Percentiles rank a stretch among this genome's conserved stretches.
Conservation (phyloP, 1,284 basidiomycete species). For the Ustilago loliicola region DNA sequence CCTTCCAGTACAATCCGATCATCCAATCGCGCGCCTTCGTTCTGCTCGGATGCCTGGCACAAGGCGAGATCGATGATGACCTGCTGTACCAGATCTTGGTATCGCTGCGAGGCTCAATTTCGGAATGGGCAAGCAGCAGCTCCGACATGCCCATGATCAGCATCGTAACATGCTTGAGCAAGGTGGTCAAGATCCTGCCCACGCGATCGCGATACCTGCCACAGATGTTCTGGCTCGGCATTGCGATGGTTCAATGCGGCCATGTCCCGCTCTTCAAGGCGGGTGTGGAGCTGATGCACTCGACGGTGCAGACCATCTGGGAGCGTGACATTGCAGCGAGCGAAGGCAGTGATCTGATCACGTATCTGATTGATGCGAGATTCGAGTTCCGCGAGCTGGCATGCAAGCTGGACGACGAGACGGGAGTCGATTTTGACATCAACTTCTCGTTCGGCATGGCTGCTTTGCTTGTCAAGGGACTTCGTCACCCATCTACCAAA, state of each 20-base stretch:
- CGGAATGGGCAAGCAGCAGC: constrained; percentile 61
- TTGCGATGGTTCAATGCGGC: constrained; percentile 64
- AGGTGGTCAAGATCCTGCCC: constrained; percentile 66
- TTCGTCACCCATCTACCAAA: constrained; percentile 62
- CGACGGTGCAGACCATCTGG: constrained; percentile 57
- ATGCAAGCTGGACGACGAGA: constrained; percentile 63
- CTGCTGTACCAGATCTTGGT: constrained; percentile 89
- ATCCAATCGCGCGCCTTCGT: constrained; percentile 91
- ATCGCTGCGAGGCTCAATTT: constrained; percentile 73
- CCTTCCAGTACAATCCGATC: constrained; percentile 91
- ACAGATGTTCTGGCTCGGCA: constrained; percentile 67
- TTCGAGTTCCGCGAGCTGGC: constrained; percentile 64
- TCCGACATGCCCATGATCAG: constrained; percentile 67
- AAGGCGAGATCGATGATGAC: constrained; percentile 82
- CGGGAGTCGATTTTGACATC: constrained; percentile 67
- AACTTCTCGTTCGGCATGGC: constrained; percentile 66
- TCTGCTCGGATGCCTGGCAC: constrained; percentile 82
- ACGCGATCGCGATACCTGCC: constrained; percentile 61
- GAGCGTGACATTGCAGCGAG: constrained; percentile 52
- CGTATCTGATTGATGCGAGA: constrained; percentile 59
- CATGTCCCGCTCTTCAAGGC: constrained; percentile 65
- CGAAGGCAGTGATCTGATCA: constrained; percentile 52
- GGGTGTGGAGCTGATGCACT: constrained; percentile 60
- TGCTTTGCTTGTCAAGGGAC: constrained; percentile 63
- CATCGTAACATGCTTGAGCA: constrained; percentile 66